Base-by-base conservation (phyloP, 75 land plant species). In the Chamaecyparis obtusa region DNA sequence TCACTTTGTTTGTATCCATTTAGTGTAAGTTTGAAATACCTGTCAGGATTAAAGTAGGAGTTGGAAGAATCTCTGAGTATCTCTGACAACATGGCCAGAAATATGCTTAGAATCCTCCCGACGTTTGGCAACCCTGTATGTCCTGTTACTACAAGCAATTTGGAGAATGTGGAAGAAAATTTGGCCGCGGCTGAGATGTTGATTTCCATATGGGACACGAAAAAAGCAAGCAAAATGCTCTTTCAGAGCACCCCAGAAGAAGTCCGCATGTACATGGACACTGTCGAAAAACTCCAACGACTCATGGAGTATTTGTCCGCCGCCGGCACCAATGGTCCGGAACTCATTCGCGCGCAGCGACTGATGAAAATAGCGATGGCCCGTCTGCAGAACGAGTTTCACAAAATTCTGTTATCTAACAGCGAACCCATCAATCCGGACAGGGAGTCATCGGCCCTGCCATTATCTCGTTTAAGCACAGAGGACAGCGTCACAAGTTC, bases 351-450 rank as follows among this genome's bases (percentile, higher is more conserved):
- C 0, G 94, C 95, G 16, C 94, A 96, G 86, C 84, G 84, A 4
- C 88, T 94, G 16, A 88, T 96, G 91, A 90, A 94, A 84, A 55
- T 88, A 21, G 93, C 97, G 11, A 94, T 97, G 95, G 78, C 75
- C 32, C 89, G 95, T 7, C 90, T 97, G 35, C 77, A 94, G 88
- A 92, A 91, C 72, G 98, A 96, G 88, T 94, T 96, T 80, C 86
- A 91, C 81, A 88, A 86, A 71, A 89, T 95, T 39, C 88, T 95
- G 21, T 60, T 88, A 3, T 2, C 85, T 14, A 89, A 92, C 51
- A 85, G 92, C 21, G 82, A 90, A 27, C 67, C 55, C 35, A 43
- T 90, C 3, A 88, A 91, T 72, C 87, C 91, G 15, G 93, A 39
- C 17, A 3, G 83, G 55, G 35, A 72, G 72, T 64, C 83, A 48